Evolutionary conservation across 148 eudicot species (phyloP), one percentile per base, ranked within the genome.

Genomic region (Mesembryanthemum crystallinum): DNA sequence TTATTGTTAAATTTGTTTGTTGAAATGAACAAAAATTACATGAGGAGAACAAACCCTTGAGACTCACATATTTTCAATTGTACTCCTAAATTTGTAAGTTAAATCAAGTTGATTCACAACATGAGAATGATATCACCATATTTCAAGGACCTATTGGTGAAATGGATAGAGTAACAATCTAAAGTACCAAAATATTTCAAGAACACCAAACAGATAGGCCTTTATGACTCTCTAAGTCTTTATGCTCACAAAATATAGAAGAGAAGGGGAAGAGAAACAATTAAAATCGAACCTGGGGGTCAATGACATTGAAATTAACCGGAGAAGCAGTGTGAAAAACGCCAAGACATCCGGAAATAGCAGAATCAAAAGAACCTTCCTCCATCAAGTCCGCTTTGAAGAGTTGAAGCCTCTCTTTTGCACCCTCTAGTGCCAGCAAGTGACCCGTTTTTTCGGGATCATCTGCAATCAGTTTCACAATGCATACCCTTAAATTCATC

Each of bases 311-410:
- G 18, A 60, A 32, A 8, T 43, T 35, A 72, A 80, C 64, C 5
- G 88, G 88, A 77, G 82, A 77, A 39, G 88, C 85, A 7, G 79
- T 77, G 42, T 85, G 88, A 25, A 85, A 85, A 35, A 85, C 88
- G 14, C 83, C 85, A n/a, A 75, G 58, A 67, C 88, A 82, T 65
- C 85, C 87, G 42, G 62, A 33, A 75, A 85, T 68, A 17, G 77
- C 82, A 17, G 78, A 9, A 82, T 82, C 82, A 49, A 85, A 85
- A 12, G 85, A 77, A 25, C 81, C 85, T 42, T 82, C 85, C 27
- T 77, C 81, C 7, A 60, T 18, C 35, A 85, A 51, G 35, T 85
- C 60, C 24, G 87, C 87, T 74, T 80, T 59, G 73, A 82, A 85
- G 57, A 85, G 58, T 27, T 80, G 85, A 24, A 85, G 82, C 70